phyloP scores from a whole-genome alignment of 352 stramenopile species.

The Globisporangium barbulae region DNA sequence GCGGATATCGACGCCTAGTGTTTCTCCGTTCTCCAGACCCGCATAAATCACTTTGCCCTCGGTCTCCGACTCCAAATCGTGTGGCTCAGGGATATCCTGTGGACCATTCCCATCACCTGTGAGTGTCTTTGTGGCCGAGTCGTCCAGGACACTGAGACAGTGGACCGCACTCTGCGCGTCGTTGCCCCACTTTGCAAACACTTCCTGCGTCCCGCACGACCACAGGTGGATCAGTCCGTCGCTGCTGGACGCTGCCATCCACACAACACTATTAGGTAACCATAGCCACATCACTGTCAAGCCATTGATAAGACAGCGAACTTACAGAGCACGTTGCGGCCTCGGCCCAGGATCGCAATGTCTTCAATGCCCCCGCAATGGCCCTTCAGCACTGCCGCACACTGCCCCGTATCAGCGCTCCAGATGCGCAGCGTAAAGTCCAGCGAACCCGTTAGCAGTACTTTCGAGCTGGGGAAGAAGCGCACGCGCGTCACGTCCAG shows the following conservation, averaged over 20 bases:
- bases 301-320: conserved; percentile 3
- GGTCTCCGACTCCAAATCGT: conserved; percentile 43
- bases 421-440: conserved; percentile 77
- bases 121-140: conserved; percentile 16
- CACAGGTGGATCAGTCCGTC: conserved; percentile 68
- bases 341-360: conserved; percentile 55
- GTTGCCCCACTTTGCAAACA: conserved; percentile 60
- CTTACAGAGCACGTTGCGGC: conserved; percentile 74
- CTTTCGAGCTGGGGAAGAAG: conserved; percentile 74
- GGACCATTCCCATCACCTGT: conserved; percentile 1
- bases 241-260: conserved; percentile 41
- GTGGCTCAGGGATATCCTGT: conserved; percentile 14
- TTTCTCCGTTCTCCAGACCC: conserved; percentile 57
- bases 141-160: conserved; percentile 44
- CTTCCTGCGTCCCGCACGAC: conserved; percentile 51
- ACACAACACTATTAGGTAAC: conserved; percentile 4
- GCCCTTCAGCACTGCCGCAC: conserved; percentile 55
- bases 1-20: conserved; percentile 59
- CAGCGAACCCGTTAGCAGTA: conserved; percentile 64
- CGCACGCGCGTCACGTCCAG: conserved; percentile 49
- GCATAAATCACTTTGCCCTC: conserved; percentile 63
- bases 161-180: conserved; percentile 51
- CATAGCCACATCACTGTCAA: too few relatives aligned
- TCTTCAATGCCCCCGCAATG: conserved; percentile 57
- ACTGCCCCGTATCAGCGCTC: conserved; percentile 41